Evolutionary conservation across 208 protist genomes (phyloP).

Genomic region (Jaenimonas drosophilae): DNA sequence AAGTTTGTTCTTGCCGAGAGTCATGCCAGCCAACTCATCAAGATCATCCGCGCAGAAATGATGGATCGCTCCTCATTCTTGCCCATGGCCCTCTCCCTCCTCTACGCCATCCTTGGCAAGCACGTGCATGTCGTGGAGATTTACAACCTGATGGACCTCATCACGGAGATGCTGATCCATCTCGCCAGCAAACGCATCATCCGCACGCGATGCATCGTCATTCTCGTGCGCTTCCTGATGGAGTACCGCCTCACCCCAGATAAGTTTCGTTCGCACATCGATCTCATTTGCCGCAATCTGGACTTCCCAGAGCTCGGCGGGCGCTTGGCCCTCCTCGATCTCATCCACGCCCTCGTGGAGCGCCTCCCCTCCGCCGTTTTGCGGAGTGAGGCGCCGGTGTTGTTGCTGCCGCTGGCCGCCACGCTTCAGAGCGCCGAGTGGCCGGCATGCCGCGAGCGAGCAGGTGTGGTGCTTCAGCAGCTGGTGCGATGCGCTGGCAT

Average conservation of each 20-base stretch:
- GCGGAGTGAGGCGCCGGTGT: conserved; percentile 60
- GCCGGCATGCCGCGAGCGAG: conserved; percentile 36
- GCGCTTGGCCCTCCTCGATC: conserved; percentile 71
- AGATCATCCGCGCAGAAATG: conserved; percentile 59
- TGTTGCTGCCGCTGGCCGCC: conserved; percentile 63
- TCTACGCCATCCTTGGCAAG: conserved; percentile 84
- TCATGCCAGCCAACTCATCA: conserved; percentile 50
- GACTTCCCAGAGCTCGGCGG: conserved; percentile 76
- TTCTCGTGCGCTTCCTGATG: conserved; percentile 82
- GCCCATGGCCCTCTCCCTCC: conserved; percentile 67
- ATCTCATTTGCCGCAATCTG: conserved; percentile 77
- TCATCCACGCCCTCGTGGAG: conserved; percentile 53
- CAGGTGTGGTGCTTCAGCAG: conserved; percentile 46
- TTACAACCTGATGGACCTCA: conserved; percentile 80
- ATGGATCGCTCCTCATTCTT: conserved; percentile 76
- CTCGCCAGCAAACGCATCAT: conserved; percentile 49
- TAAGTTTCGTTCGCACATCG: conserved; percentile 86
- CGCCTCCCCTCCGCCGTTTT: conserved; percentile 72
- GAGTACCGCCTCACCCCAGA: conserved; percentile 84
- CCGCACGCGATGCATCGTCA: conserved; percentile 56
- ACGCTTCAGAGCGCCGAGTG: conserved; percentile 55
- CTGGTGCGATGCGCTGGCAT: conserved; percentile 58
- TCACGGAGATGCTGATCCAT: conserved; percentile 85
- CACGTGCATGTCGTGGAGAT: conserved; percentile 80
- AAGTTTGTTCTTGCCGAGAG: conserved; percentile 49